These are phyloP conservation scores for Baorangia bicolor DNA, from an alignment of 768 basidiomycete species.

Conservation along the genomic window DNA sequence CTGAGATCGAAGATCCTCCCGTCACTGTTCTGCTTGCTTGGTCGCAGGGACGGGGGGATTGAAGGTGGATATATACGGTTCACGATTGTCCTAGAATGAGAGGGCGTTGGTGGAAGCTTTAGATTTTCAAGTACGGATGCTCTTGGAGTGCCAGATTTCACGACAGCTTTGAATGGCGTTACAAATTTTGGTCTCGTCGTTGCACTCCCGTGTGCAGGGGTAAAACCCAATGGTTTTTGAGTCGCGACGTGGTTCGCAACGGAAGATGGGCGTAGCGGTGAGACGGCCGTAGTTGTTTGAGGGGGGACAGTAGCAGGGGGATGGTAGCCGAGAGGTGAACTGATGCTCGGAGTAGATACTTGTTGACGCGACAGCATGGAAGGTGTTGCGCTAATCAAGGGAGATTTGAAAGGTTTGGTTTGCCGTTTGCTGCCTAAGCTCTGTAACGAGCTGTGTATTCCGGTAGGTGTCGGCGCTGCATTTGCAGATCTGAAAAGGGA, in stretches of 20 bases:
- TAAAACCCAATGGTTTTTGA: conserved; percentile 26
- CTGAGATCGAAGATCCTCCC: conserved; percentile 41
- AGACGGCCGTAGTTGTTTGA: conserved; percentile 21
- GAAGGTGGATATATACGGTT: conserved; percentile 28
- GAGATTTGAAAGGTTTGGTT: conserved; percentile 48
- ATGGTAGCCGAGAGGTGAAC: conserved; percentile 14
- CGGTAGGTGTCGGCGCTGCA: conserved; percentile 10
- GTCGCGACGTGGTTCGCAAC: conserved; percentile 11
- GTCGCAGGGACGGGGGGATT: conserved; percentile 1
- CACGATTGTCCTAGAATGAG: neutral
- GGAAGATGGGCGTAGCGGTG: conserved; percentile 37
- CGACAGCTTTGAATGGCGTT: conserved; percentile 61
- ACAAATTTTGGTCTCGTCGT: conserved; percentile 45
- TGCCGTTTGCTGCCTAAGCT: conserved; percentile 10
- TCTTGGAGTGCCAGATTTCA: conserved; percentile 40
- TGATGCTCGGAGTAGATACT: conserved; percentile 31
- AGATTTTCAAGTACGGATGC: neutral
- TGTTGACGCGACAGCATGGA: conserved; percentile 8
- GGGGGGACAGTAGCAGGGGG: conserved; percentile 3
- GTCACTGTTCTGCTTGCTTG: conserved; percentile 8
- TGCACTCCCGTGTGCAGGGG: conserved; percentile 24
- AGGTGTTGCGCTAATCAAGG: conserved; percentile 31
- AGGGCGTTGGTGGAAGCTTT: neutral
- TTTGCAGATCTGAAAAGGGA: conserved; percentile 28
- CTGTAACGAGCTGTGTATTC: conserved; percentile 9